A percentile compares a stretch with the other conserved stretches of the same genome.
These are phyloP conservation scores for Flaveria robusta DNA, from an alignment of 129 eudicot genomes.

Conservation along the genomic window DNA sequence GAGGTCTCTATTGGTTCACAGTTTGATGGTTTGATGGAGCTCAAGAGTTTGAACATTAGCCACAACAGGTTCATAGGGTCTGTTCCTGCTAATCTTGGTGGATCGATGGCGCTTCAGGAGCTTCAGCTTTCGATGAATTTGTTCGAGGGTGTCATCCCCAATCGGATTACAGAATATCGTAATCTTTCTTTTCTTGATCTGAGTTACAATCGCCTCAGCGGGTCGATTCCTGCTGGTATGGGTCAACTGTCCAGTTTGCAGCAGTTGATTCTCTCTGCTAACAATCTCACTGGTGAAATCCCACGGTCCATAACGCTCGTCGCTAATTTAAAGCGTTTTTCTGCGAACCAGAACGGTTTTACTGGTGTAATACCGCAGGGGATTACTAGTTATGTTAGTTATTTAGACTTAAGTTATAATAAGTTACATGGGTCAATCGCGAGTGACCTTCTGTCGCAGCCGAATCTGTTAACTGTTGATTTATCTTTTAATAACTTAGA, in stretches of 20 bases:
- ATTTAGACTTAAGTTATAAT: slow-evolving; percentile 76
- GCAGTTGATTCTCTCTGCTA: slow-evolving; percentile 56
- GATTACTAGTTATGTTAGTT: slow-evolving; percentile 43
- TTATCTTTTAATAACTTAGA: slow-evolving; percentile 51
- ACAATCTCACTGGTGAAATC: slow-evolving; percentile 55
- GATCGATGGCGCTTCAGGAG: slow-evolving; percentile 42
- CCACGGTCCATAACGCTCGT: slow-evolving; percentile 42
- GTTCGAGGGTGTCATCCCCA: slow-evolving; percentile 51
- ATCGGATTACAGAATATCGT: slow-evolving; percentile 32
- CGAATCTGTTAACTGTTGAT: slow-evolving; percentile 60
- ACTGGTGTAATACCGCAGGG: slow-evolving; percentile 60
- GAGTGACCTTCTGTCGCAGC: slow-evolving; percentile 46
- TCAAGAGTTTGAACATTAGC: slow-evolving; percentile 57
- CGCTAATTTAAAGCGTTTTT: slow-evolving; percentile 52
- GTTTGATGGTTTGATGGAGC: slow-evolving; percentile 46
- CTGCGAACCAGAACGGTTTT: slow-evolving; percentile 66
- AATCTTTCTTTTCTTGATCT: slow-evolving; percentile 68
- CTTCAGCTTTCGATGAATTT: slow-evolving; percentile 49
- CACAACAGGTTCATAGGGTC: slow-evolving; percentile 41
- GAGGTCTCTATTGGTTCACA: slow-evolving; percentile 36
- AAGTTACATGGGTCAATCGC: slow-evolving; percentile 60
- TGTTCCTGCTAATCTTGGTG: slow-evolving; percentile 51
- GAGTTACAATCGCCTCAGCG: slow-evolving; percentile 45
- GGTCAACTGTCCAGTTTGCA: slow-evolving; percentile 46
- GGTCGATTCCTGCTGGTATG: slow-evolving; percentile 47